These are phyloP conservation scores for Mycena albidolilacea DNA, from an alignment of 768 basidiomycete species.

Conservation along the genomic window DNA sequence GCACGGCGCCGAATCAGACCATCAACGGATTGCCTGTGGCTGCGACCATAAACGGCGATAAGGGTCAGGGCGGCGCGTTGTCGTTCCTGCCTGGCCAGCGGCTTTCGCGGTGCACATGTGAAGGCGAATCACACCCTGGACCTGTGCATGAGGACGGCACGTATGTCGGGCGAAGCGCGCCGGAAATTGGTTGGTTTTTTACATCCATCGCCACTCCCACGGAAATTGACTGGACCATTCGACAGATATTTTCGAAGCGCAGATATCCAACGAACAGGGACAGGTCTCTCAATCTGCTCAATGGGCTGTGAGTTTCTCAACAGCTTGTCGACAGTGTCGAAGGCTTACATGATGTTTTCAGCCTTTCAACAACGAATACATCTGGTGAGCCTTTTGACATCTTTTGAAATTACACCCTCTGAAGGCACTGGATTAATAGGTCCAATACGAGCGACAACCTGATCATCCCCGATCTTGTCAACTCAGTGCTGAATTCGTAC, in stretches of 20 bases:
- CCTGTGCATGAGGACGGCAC: conserved; percentile 85
- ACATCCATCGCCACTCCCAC: background rate
- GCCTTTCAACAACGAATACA: conserved; percentile 85
- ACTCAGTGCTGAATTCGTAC: conserved; percentile 74
- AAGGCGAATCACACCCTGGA: conserved; percentile 89
- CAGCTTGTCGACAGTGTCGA: background rate
- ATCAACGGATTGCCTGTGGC: conserved; percentile 73
- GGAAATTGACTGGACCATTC: background rate
- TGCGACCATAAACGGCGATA: conserved; percentile 75
- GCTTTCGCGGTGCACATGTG: conserved; percentile 91
- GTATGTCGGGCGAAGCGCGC: conserved; percentile 86
- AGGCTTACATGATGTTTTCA: background rate
- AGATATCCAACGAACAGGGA: conserved; percentile 57
- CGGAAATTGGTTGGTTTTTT: conserved; percentile 74
- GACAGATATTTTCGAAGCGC: conserved; percentile 83
- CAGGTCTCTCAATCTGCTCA: conserved; percentile 90
- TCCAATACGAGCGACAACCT: conserved; percentile 73
- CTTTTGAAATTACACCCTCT: background rate
- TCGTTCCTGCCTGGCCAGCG: conserved; percentile 92
- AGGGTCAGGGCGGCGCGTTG: conserved; percentile 64
- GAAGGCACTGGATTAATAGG: conserved; percentile 41
- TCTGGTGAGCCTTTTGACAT: conserved; percentile 53
- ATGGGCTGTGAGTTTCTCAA: conserved; percentile 71
- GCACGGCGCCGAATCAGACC: conserved; percentile 91
- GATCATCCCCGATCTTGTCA: conserved; percentile 66